Percentiles rank a stretch among this genome's conserved stretches.
phyloP scores from a whole-genome alignment of 2,329 filamentous ascomycete species.

The Cryphonectria japonica region DNA sequence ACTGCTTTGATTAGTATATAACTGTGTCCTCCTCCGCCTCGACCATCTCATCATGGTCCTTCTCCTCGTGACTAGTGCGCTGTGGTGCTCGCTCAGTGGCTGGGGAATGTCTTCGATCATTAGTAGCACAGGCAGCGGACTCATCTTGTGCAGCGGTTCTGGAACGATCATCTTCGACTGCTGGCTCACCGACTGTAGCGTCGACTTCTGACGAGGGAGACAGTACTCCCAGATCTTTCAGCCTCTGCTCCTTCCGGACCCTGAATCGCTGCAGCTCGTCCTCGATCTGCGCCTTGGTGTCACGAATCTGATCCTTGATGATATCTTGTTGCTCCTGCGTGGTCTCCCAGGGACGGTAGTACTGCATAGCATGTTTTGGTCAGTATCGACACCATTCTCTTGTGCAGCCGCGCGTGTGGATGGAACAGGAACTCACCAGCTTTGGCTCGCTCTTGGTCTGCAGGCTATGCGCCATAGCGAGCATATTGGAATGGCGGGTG shows the following conservation, averaged over 20 bases:
- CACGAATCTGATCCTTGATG: constrained; percentile 72
- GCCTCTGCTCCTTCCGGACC: constrained; percentile 47
- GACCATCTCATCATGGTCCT: constrained; percentile 69
- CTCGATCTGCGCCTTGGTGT: constrained; percentile 65
- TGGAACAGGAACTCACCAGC: constrained; percentile 63
- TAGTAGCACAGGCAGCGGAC: constrained; percentile 41
- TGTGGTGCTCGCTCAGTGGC: constrained; percentile 31
- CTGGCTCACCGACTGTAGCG: constrained; percentile 50
- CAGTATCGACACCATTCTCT: background rate
- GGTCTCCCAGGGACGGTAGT: constrained; percentile 83
- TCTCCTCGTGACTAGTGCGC: constrained; percentile 39
- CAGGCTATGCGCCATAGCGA: constrained; percentile 73
- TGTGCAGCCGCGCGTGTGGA: background rate
- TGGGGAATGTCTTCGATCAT: constrained; percentile 25
- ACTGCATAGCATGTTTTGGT: constrained; percentile 53
- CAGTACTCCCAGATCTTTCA: constrained; percentile 42
- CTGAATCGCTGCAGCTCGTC: constrained; percentile 69
- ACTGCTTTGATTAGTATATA: constrained; percentile 67
- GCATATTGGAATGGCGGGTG: constrained; percentile 72
- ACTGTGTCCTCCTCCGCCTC: constrained; percentile 89
- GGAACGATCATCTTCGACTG: constrained; percentile 43
- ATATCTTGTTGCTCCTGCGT: constrained; percentile 68
- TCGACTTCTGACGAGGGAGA: constrained; percentile 37
- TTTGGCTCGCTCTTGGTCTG: constrained; percentile 72
- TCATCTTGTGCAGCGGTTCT: constrained; percentile 40